Conservation (phyloP, 306 rosid genomes). For the peach (Prunus persica) region DNA sequence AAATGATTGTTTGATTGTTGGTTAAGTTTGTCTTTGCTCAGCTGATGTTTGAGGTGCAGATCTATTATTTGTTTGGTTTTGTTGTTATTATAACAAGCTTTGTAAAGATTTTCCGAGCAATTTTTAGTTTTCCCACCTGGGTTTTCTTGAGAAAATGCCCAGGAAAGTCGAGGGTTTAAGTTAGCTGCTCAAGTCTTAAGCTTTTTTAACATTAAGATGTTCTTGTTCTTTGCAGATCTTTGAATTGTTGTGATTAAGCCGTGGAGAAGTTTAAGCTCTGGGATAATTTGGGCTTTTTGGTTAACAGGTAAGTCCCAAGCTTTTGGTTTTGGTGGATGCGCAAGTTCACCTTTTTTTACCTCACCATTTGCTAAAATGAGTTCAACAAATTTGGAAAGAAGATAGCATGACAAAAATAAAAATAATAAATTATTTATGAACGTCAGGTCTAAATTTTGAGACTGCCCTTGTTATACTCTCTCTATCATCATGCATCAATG, state of each 20-base stretch:
- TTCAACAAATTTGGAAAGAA: neutral
- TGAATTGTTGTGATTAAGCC: conserved; percentile 31
- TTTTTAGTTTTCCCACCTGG: conserved; percentile 14
- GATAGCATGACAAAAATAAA: neutral
- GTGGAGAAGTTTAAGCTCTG: conserved; percentile 14
- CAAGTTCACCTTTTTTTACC: too few species aligned
- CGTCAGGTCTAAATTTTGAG: neutral
- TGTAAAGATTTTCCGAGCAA: conserved; percentile 18
- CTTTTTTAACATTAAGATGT: conserved; percentile 16
- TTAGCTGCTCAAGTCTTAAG: neutral
- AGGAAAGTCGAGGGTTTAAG: conserved; percentile 4
- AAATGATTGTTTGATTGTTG: conserved; percentile 14
- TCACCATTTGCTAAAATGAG: too few species aligned
- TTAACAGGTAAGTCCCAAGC: conserved; percentile 29
- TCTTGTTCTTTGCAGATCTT: conserved; percentile 34
- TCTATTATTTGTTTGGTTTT: conserved; percentile 25
- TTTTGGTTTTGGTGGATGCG: neutral
- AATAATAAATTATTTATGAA: neutral
- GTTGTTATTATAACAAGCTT: neutral
- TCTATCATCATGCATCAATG: neutral
- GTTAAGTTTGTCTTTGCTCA: conserved; percentile 11
- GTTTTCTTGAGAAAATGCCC: conserved; percentile 11
- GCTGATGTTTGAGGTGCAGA: conserved; percentile 34
- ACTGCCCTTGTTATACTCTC: neutral
- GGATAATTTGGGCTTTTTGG: neutral